Conservation (phyloP, 495 filamentous ascomycete species). For the Poronia punctata region DNA sequence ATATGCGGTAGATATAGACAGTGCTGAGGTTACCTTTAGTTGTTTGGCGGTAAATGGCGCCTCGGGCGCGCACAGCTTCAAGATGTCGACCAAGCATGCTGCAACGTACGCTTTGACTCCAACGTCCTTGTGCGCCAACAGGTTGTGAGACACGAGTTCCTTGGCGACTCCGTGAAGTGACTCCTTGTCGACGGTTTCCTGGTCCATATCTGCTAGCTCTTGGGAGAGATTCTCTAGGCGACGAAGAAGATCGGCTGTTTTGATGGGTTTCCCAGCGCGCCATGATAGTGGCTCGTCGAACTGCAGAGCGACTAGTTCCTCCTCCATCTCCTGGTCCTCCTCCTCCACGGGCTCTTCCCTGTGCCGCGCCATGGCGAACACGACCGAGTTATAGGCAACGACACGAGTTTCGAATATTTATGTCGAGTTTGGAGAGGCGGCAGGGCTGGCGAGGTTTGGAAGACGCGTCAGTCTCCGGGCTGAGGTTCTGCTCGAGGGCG, state of each 20-base stretch:
- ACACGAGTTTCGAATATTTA: no score
- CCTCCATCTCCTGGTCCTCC: slow-evolving; percentile 27
- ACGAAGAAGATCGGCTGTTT: slow-evolving; percentile 71
- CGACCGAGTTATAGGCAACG: no score
- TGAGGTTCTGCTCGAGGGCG: no score
- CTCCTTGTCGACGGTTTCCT: slow-evolving; percentile 76
- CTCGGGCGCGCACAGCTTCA: slow-evolving; percentile 89
- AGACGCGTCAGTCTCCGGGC: no score
- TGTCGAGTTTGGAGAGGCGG: no score
- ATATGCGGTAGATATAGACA: not conserved
- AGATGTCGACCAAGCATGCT: slow-evolving; percentile 87
- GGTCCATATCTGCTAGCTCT: slow-evolving; percentile 80
- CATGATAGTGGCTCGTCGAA: slow-evolving; percentile 89
- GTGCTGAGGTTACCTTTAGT: slow-evolving; percentile 60
- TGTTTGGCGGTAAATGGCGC: slow-evolving; percentile 87
- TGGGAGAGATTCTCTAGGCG: slow-evolving; percentile 73
- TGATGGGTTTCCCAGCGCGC: slow-evolving; percentile 84
- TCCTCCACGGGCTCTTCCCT: slow-evolving; percentile 28
- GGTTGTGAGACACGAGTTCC: slow-evolving; percentile 74
- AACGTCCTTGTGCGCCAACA: slow-evolving; percentile 84
- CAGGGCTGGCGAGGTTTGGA: no score
- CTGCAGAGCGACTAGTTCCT: slow-evolving; percentile 38
- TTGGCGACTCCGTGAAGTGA: slow-evolving; percentile 79
- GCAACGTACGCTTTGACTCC: slow-evolving; percentile 85
- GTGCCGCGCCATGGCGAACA: slow-evolving; percentile 18